These are phyloP conservation scores for Glaciozyma antarctica DNA, from an alignment of 768 basidiomycete genomes.

Conservation along the genomic window DNA sequence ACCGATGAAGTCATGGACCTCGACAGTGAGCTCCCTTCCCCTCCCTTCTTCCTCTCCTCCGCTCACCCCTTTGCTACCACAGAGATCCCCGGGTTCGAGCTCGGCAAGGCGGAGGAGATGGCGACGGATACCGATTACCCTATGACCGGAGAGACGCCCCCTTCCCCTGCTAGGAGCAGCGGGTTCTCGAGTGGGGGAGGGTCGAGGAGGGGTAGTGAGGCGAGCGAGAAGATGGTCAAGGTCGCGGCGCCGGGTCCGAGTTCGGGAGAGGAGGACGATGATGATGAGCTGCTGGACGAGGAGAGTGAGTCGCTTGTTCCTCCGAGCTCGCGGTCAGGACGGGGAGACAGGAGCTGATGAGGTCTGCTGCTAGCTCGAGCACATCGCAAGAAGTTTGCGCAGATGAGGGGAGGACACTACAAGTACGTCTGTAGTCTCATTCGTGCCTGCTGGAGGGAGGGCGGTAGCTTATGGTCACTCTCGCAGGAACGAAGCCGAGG, in stretches of 20 bases:
- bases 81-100: slow-evolving; percentile 36
- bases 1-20: slow-evolving; percentile 36
- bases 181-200: neutral
- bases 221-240: slow-evolving; percentile 32
- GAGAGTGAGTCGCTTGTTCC: slow-evolving; percentile 14
- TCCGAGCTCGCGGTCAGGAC: neutral
- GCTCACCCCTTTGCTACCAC: neutral
- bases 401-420: slow-evolving; percentile 26
- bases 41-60: neutral
- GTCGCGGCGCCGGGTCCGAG: slow-evolving; percentile 17
- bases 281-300: slow-evolving; percentile 27
- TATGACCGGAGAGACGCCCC: neutral
- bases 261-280: slow-evolving; percentile 8
- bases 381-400: slow-evolving; percentile 23
- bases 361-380: slow-evolving; percentile 13
- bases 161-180: neutral
- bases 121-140: neutral
- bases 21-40: slow-evolving; percentile 22
- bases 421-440: neutral
- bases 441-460: neutral
- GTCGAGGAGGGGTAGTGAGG: slow-evolving; percentile 11
- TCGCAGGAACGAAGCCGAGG: slow-evolving; percentile 22
- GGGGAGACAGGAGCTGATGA: neutral
- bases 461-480: neutral
- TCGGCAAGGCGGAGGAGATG: slow-evolving; percentile 23